phyloP scores from a whole-genome alignment of 2,329 filamentous ascomycete genomes.

The Aspergillus ustus region DNA sequence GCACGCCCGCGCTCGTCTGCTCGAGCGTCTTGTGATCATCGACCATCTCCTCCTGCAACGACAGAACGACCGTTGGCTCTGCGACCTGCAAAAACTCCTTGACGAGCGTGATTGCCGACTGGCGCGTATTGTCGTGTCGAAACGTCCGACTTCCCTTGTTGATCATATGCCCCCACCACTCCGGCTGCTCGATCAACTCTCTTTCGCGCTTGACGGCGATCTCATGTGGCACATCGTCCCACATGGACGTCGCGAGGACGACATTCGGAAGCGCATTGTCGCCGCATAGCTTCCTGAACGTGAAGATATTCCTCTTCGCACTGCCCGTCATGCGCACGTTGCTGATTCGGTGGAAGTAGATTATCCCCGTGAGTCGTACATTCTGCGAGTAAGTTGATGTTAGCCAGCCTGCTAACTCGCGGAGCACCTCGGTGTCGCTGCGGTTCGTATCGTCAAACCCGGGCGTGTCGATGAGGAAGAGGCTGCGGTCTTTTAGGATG shows the following conservation, averaged over 20 bases:
- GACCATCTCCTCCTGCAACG: neutral
- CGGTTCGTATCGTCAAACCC: constrained; percentile 23
- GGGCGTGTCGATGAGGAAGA: constrained; percentile 23
- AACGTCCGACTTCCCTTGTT: too few species aligned
- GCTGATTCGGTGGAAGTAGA: constrained; percentile 11
- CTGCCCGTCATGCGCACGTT: neutral
- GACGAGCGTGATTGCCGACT: too few species aligned
- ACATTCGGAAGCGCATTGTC: neutral
- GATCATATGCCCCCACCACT: too few species aligned
- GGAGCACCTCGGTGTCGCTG: constrained; percentile 11
- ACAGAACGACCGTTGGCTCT: neutral
- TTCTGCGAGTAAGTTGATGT: constrained; percentile 1
- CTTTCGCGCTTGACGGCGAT: too few species aligned
- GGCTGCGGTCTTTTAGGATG: neutral
- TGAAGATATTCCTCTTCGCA: neutral
- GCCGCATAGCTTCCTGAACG: constrained; percentile 10
- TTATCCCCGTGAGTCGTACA: neutral
- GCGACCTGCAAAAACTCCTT: too few species aligned
- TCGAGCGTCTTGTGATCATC: constrained; percentile 7
- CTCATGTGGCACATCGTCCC: neutral
- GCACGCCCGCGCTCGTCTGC: constrained; percentile 12
- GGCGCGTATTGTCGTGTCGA: too few species aligned
- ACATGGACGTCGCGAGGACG: constrained; percentile 1
- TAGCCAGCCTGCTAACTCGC: neutral
- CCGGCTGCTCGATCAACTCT: too few species aligned